These are phyloP conservation scores for Aureobasidium zeae DNA, from an alignment of 2,329 filamentous ascomycete species.

Conservation along the genomic window DNA sequence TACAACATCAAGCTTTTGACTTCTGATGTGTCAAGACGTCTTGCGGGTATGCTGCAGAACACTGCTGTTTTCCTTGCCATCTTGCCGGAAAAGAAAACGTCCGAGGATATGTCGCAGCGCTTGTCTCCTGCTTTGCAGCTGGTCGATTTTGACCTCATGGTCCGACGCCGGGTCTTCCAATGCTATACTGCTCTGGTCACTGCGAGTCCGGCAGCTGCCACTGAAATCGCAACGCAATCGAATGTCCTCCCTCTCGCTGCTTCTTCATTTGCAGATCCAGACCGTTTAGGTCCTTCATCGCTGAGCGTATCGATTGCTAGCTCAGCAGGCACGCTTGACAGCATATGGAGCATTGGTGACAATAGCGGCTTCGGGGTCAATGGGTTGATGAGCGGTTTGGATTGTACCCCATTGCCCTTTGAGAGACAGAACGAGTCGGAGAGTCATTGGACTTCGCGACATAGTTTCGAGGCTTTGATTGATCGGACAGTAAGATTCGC, in stretches of 20 bases:
- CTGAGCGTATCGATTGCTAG: constrained; percentile 86
- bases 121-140: constrained; percentile 79
- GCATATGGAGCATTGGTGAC: constrained; percentile 88
- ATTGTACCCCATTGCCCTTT: constrained; percentile 57
- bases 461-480: constrained; percentile 55
- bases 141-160: constrained; percentile 85
- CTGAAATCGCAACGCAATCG: constrained; percentile 79
- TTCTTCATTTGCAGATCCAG: constrained; percentile 85
- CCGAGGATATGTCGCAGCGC: constrained; percentile 76
- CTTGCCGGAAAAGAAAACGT: constrained; percentile 71
- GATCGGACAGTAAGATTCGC: constrained; percentile 40
- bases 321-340: constrained; percentile 82
- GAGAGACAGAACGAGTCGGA: constrained; percentile 36
- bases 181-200: constrained; percentile 90
- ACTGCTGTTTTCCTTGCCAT: constrained; percentile 83
- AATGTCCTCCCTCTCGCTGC: constrained; percentile 85
- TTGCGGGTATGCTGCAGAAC: constrained; percentile 90
- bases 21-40: constrained; percentile 83
- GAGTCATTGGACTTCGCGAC: constrained; percentile 31
- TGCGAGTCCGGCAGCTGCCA: constrained; percentile 73
- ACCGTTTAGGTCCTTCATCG: constrained; percentile 75
- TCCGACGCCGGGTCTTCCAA: constrained; percentile 82
- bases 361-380: constrained; percentile 93
- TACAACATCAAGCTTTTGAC: constrained; percentile 89
- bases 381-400: constrained; percentile 69